These are phyloP conservation scores for Pestalotiopsis fici DNA, from an alignment of 2,329 filamentous ascomycete species.

Conservation along the genomic window DNA sequence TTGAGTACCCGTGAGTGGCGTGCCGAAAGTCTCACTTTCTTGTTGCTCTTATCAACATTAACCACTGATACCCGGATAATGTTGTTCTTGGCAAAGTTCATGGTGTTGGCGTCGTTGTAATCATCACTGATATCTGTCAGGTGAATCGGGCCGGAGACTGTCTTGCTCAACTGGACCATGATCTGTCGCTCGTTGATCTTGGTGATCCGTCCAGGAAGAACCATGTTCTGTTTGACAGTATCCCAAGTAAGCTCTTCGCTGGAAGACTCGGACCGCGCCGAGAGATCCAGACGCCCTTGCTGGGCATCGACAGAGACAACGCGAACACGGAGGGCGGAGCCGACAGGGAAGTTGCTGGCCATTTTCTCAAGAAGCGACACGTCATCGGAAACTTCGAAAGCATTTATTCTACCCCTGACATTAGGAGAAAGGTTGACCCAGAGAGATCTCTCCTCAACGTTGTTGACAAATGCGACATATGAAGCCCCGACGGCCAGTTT, in stretches of 20 bases:
- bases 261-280: slow-evolving; percentile 66
- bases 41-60: slow-evolving; percentile 79
- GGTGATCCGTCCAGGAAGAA: slow-evolving; percentile 81
- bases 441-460: slow-evolving; percentile 74
- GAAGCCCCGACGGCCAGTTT: slow-evolving; percentile 71
- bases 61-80: slow-evolving; percentile 86
- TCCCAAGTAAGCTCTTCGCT: slow-evolving; percentile 65
- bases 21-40: slow-evolving; percentile 78
- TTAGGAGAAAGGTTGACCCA: slow-evolving; percentile 93
- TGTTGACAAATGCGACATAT: slow-evolving; percentile 88
- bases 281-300: slow-evolving; percentile 79
- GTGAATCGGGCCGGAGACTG: slow-evolving; percentile 76
- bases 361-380: slow-evolving; percentile 77
- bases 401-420: slow-evolving; percentile 79
- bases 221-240: slow-evolving; percentile 74
- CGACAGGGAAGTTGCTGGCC: slow-evolving; percentile 79
- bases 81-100: slow-evolving; percentile 78
- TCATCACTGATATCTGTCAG: slow-evolving; percentile 85
- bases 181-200: slow-evolving; percentile 83
- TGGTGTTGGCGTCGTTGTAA: slow-evolving; percentile 77
- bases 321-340: slow-evolving; percentile 81
- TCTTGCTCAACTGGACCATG: slow-evolving; percentile 81
- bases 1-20: slow-evolving; percentile 88
- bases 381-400: slow-evolving; percentile 86
- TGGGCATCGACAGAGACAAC: slow-evolving; percentile 74